A percentile compares a stretch with the other conserved stretches of the same genome.
phyloP scores from a whole-genome alignment of 176 grass and related monocot species.

The Alopecurus myosuroides region DNA sequence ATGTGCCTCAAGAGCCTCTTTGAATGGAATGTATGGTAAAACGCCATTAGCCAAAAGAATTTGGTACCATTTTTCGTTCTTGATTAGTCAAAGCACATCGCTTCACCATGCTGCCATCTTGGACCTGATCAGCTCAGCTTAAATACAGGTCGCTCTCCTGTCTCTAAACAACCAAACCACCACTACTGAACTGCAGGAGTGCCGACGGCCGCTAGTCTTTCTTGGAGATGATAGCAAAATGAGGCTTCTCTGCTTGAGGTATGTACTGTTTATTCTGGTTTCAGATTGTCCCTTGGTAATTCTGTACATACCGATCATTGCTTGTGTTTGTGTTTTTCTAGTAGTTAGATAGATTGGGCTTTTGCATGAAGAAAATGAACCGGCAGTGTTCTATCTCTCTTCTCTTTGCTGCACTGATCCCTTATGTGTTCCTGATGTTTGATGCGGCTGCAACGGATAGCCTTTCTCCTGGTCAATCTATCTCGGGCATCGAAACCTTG shows the following conservation, averaged over 20 bases:
- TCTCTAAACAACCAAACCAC: slow-evolving; percentile 5
- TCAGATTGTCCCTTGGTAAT: background rate
- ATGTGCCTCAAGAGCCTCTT: background rate
- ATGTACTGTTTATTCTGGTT: background rate
- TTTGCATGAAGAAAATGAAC: background rate
- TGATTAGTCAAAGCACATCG: background rate
- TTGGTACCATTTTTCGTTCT: background rate
- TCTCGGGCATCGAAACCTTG: slow-evolving; percentile 23
- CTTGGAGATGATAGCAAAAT: background rate
- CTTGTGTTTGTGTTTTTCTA: background rate
- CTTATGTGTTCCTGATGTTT: background rate
- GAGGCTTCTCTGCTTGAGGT: slow-evolving; percentile 8
- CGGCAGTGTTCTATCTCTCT: background rate
- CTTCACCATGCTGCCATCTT: background rate
- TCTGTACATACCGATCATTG: background rate
- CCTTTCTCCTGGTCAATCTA: slow-evolving; percentile 16
- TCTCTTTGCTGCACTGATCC: background rate
- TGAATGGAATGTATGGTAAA: background rate
- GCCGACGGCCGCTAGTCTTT: background rate
- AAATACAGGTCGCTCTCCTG: background rate
- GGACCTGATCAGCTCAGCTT: background rate
- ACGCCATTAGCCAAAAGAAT: background rate
- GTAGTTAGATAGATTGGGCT: background rate
- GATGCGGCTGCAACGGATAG: background rate
- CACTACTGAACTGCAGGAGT: background rate